A percentile compares a stretch with the other conserved stretches of the same genome.
Evolutionary conservation across 139 green algal species (phyloP).

Genomic region (Tetradesmus obliquus): DNA sequence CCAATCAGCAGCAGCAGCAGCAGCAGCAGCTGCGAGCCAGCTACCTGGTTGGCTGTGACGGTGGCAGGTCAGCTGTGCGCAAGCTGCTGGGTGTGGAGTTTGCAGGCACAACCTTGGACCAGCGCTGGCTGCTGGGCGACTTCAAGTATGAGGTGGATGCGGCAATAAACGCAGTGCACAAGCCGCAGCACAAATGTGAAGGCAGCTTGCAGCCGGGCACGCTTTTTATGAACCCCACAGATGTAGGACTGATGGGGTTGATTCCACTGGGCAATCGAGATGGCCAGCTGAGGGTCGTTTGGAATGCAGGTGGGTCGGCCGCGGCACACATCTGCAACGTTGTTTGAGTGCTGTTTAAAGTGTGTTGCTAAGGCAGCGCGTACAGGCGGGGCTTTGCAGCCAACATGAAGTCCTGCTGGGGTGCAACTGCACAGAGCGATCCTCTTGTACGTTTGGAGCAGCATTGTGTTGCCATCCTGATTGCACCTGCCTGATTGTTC

Average conservation of each 20-base stretch:
- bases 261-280: not conserved
- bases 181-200: not conserved
- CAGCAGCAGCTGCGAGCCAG: not conserved
- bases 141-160: not conserved
- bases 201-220: not conserved
- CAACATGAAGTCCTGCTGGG: too few species aligned
- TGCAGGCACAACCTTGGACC: not conserved
- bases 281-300: not conserved
- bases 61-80: constrained; percentile 27
- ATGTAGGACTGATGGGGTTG: not conserved
- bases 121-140: constrained; percentile 33
- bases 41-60: constrained; percentile 29
- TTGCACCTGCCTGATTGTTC: too few species aligned
- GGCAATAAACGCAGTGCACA: not conserved
- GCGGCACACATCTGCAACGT: not conserved
- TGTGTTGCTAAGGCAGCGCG: not conserved
- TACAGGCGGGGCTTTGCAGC: too few species aligned
- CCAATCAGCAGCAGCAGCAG: too few species aligned
- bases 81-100: constrained; percentile 24
- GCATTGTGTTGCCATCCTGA: too few species aligned
- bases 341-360: not conserved
- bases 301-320: constrained; percentile 14
- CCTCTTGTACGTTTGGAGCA: too few species aligned
- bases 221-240: not conserved
- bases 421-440: too few species aligned